Percentiles rank a stretch among this genome's conserved stretches.
Conservation (phyloP, 441 rosid species). For the Populus hybrid region DNA sequence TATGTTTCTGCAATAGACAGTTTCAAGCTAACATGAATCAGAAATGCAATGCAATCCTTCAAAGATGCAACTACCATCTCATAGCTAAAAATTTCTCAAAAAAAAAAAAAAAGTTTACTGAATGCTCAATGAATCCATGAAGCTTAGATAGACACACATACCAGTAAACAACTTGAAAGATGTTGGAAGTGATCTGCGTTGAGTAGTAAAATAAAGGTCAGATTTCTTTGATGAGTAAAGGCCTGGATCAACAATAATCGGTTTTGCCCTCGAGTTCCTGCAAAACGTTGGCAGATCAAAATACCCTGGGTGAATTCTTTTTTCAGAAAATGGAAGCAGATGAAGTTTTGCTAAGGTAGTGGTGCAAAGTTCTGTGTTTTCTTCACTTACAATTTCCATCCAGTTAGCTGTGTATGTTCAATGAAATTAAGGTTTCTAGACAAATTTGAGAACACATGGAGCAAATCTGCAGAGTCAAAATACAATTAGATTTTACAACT, state of each 20-base stretch:
- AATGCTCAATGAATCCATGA: slow-evolving; percentile 1
- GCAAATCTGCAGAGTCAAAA: slow-evolving; percentile 58
- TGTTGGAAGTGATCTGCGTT: slow-evolving; percentile 80
- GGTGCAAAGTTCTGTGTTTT: slow-evolving; percentile 4
- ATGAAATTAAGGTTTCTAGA: slow-evolving; percentile 80
- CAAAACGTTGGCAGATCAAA: slow-evolving; percentile 17
- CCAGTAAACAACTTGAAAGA: slow-evolving; percentile 91
- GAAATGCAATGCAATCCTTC: neutral
- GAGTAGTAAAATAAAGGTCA: slow-evolving; percentile 81
- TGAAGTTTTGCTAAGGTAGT: slow-evolving; percentile 2
- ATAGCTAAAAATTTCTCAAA: neutral
- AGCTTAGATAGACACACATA: slow-evolving; percentile 21
- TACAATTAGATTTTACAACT: slow-evolving; percentile 14
- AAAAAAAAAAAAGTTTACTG: neutral
- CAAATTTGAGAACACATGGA: slow-evolving; percentile 69
- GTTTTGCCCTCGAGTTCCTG: slow-evolving; percentile 82
- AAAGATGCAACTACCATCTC: neutral
- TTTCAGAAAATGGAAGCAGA: neutral
- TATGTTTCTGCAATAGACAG: neutral
- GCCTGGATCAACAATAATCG: slow-evolving; percentile 90
- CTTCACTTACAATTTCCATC: slow-evolving; percentile 88
- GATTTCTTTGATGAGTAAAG: slow-evolving; percentile 85
- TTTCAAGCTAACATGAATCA: neutral
- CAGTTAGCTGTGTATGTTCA: slow-evolving; percentile 71
- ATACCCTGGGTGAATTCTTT: neutral